Percentiles rank a stretch among this genome's conserved stretches.
Conservation (phyloP, 2,329 filamentous ascomycete species). For the Alternaria gaisen region DNA sequence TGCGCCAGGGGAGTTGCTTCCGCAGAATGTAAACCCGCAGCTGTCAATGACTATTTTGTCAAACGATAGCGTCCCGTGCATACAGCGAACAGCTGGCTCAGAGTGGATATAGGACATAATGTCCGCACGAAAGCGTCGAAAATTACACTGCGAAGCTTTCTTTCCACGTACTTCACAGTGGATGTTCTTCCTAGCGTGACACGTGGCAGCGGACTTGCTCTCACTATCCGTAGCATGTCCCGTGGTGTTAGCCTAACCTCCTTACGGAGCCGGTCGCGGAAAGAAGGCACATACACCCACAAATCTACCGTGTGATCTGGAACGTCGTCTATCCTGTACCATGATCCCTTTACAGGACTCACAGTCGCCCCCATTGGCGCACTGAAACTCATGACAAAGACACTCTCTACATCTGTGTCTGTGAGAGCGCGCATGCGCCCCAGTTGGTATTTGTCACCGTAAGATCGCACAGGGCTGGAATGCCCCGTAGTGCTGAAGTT, state of each 20-base stretch:
- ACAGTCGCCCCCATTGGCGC: not conserved
- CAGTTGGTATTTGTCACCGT: slow-evolving; percentile 7
- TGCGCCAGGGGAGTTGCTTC: not conserved
- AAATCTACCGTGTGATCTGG: not conserved
- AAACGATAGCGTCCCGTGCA: slow-evolving; percentile 1
- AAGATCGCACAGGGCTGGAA: not conserved
- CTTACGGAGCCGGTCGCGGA: slow-evolving; percentile 4
- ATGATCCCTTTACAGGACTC: not conserved
- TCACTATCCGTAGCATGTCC: not conserved
- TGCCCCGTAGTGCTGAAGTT: not conserved
- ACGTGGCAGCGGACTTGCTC: not conserved
- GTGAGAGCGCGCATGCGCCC: not conserved
- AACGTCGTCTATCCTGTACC: not conserved
- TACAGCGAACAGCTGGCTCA: not conserved
- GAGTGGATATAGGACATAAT: not conserved
- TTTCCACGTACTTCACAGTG: not conserved
- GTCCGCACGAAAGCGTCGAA: not conserved
- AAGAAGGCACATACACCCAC: slow-evolving; percentile 8
- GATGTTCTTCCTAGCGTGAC: not conserved
- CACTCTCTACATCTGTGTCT: not conserved
- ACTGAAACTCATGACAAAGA: slow-evolving; percentile 9
- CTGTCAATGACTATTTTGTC: slow-evolving; percentile 4
- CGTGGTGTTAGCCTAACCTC: slow-evolving; percentile 3
- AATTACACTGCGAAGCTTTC: not conserved
- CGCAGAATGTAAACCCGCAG: slow-evolving; percentile 1